Conservation (phyloP, 768 basidiomycete species). For the Fomitopsis pulvina region DNA sequence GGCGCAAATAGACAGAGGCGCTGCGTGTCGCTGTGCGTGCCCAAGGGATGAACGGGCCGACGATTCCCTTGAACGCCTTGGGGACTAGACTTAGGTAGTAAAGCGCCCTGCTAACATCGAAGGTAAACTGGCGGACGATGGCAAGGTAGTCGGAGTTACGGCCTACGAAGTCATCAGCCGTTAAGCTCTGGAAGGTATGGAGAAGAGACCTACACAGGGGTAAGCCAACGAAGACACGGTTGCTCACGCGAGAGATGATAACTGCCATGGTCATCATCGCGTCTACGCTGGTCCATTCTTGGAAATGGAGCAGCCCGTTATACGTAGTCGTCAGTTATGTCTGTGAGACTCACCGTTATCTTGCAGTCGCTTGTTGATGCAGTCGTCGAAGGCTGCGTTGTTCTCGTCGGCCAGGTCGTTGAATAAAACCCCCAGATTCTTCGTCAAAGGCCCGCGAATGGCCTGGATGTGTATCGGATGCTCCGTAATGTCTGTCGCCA, state of each 20-base stretch:
- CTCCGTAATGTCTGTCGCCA: slow-evolving; percentile 18
- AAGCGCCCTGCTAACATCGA: slow-evolving; percentile 22
- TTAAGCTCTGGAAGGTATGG: slow-evolving; percentile 2
- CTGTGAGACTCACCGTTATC: slow-evolving; percentile 8
- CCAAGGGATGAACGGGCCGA: slow-evolving; percentile 10
- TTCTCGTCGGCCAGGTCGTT: slow-evolving; percentile 22
- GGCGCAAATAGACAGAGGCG: slow-evolving; percentile 10
- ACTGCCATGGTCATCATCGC: slow-evolving; percentile 22
- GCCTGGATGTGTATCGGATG: slow-evolving; percentile 19
- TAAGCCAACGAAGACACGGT: slow-evolving; percentile 43
- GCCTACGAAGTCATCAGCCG: slow-evolving; percentile 17
- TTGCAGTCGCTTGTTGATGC: slow-evolving; percentile 16
- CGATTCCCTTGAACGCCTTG: slow-evolving; percentile 21
- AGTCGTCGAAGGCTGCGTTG: slow-evolving; percentile 19
- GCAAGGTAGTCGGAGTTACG: slow-evolving; percentile 24
- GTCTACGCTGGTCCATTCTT: slow-evolving; percentile 33
- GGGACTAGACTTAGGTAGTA: slow-evolving; percentile 27
- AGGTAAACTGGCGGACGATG: slow-evolving; percentile 27
- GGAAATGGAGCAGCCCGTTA: background rate
- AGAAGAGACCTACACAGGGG: slow-evolving; percentile 34
- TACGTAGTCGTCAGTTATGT: background rate
- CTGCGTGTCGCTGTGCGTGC: slow-evolving; percentile 7
- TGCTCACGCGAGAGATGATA: slow-evolving; percentile 35
- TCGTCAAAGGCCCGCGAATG: slow-evolving; percentile 22
- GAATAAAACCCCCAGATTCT: slow-evolving; percentile 18